Percentiles rank a stretch among this genome's conserved stretches.
Evolutionary conservation across 441 rosid species (phyloP).

Genomic region (Pelargonium myrrhifolium): DNA sequence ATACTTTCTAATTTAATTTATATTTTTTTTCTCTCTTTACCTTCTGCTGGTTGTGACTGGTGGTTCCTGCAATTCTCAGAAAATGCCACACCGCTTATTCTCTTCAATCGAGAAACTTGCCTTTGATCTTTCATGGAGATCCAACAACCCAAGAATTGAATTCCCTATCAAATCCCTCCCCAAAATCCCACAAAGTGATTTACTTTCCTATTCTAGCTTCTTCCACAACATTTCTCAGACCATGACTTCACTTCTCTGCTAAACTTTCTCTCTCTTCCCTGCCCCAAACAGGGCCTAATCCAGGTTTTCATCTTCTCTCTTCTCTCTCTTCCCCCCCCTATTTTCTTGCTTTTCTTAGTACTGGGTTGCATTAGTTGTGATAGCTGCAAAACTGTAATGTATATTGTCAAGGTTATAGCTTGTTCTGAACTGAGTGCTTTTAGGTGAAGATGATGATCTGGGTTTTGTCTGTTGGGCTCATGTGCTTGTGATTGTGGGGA

Average conservation of each 20-base stretch:
- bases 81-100: slow-evolving; percentile 46
- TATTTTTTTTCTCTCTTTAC: not conserved
- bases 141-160: slow-evolving; percentile 17
- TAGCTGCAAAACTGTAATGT: not conserved
- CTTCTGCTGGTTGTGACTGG: slow-evolving; percentile 13
- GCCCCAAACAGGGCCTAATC: not conserved
- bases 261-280: slow-evolving; percentile 6
- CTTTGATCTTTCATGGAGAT: slow-evolving; percentile 36
- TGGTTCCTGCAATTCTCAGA: slow-evolving; percentile 38
- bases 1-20: not conserved
- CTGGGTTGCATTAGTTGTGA: not conserved
- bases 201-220: slow-evolving; percentile 12
- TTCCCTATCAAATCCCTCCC: slow-evolving; percentile 17
- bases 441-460: slow-evolving; percentile 24
- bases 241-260: slow-evolving; percentile 14
- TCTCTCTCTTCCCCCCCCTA: not conserved
- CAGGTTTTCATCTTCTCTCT: slow-evolving; percentile 18
- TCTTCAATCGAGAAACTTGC: slow-evolving; percentile 37
- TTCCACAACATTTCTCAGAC: slow-evolving; percentile 18
- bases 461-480: slow-evolving; percentile 22
- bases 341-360: not conserved
- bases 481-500: slow-evolving; percentile 25
- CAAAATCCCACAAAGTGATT: slow-evolving; percentile 13
- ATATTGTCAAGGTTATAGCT: not conserved
- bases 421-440: slow-evolving; percentile 14